Evolutionary conservation across 176 grass and related monocot genomes (phyloP).

Genomic region (Carex littledalei): DNA sequence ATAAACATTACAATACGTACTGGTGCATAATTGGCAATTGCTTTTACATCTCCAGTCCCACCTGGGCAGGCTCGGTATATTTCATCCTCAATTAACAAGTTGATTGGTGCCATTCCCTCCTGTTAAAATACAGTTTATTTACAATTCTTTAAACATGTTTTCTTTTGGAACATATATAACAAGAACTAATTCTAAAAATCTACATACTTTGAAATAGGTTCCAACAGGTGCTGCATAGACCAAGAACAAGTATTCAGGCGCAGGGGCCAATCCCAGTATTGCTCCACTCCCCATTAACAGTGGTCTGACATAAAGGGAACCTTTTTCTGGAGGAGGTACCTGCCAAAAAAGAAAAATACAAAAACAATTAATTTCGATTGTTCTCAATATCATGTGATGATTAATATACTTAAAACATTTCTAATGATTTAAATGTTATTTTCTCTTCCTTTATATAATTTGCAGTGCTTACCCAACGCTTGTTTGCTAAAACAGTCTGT

Average conservation of each 20-base stretch:
- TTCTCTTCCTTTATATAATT: not conserved
- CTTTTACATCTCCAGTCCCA: conserved; percentile 77
- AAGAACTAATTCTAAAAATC: too few species aligned
- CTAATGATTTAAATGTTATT: not conserved
- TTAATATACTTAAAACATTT: not conserved
- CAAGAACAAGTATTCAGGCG: conserved; percentile 81
- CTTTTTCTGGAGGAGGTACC: conserved; percentile 84
- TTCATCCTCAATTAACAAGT: conserved; percentile 48
- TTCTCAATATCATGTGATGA: not conserved
- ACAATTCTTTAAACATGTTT: not conserved
- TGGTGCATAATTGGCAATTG: conserved; percentile 88
- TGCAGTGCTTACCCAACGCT: conserved; percentile 44
- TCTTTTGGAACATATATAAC: too few species aligned
- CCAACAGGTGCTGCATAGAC: conserved; percentile 77
- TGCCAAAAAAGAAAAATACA: conserved; percentile 13
- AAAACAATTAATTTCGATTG: not conserved
- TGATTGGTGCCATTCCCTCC: conserved; percentile 67
- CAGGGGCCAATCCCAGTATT: conserved; percentile 61
- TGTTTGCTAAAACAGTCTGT: conserved; percentile 78
- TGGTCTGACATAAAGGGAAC: conserved; percentile 74
- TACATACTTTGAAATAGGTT: conserved; percentile 70
- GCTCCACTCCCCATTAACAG: conserved; percentile 83
- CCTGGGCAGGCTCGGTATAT: conserved; percentile 69
- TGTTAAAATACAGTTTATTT: not conserved
- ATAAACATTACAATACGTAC: conserved; percentile 22